Percentiles rank a stretch among this genome's conserved stretches.
These are phyloP conservation scores for Aureobasidium sp. DNA, from an alignment of 2,329 filamentous ascomycete species.

Conservation along the genomic window DNA sequence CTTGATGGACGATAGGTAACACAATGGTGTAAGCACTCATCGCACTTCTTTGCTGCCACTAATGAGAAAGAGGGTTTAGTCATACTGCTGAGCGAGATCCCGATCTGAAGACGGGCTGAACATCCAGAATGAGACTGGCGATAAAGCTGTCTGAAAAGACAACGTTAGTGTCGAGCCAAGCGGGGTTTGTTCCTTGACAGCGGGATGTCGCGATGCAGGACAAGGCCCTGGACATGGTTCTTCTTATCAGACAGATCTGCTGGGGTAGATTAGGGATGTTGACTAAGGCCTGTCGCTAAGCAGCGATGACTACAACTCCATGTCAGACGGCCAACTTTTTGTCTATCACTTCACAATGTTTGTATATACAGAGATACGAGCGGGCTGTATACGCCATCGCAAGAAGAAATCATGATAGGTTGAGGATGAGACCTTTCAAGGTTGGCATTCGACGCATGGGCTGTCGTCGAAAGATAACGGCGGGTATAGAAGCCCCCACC, in stretches of 20 bases:
- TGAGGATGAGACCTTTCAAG: not conserved
- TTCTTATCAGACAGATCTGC: slow-evolving; percentile 5
- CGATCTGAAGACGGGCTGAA: not conserved
- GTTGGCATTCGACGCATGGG: not conserved
- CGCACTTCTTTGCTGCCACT: not conserved
- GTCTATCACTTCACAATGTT: not conserved
- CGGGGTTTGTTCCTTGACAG: not conserved
- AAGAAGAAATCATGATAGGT: not conserved
- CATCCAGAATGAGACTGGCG: not conserved
- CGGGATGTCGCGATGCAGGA: not conserved
- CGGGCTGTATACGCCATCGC: not conserved
- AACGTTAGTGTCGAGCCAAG: not conserved
- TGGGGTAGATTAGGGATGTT: slow-evolving; percentile 7
- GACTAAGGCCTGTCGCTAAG: slow-evolving; percentile 10
- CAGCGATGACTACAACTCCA: not conserved
- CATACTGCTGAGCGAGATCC: not conserved
- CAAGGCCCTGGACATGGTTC: not conserved
- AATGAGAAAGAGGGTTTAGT: slow-evolving; percentile 4
- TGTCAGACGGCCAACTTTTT: not conserved
- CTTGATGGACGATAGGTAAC: not conserved
- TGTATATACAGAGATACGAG: not conserved
- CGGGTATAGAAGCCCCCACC: not conserved
- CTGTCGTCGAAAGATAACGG: not conserved
- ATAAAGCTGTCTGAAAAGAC: not conserved
- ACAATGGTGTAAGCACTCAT: not conserved